Evolutionary conservation across 306 rosid species (phyloP).

Genomic region (Begonia loranthoides): DNA sequence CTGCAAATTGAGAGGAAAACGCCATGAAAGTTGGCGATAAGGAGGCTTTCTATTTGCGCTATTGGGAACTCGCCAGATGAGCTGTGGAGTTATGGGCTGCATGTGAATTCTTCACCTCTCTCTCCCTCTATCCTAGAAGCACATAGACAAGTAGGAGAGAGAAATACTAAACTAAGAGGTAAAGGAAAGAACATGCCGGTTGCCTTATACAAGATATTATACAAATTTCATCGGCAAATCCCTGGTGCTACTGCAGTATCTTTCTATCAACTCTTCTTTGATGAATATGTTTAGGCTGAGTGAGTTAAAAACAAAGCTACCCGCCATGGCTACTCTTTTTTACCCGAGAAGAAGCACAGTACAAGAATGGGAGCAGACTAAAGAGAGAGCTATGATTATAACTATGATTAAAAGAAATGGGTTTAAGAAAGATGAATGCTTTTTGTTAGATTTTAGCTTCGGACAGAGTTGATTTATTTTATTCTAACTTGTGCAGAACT

Average conservation of each 20-base stretch:
- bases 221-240: constrained; percentile 10
- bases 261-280: constrained; percentile 4
- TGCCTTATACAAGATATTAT: too few species aligned
- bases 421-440: too few species aligned
- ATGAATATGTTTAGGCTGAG: too few species aligned
- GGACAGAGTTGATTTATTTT: too few species aligned
- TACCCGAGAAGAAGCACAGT: constrained; percentile 14
- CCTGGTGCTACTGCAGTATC: constrained; percentile 8
- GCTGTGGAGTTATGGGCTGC: constrained; percentile 55
- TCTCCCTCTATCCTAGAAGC: constrained; percentile 6
- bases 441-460: too few species aligned
- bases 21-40: too few species aligned
- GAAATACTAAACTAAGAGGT: constrained; percentile 11
- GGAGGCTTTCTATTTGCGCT: too few species aligned
- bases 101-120: constrained; percentile 41
- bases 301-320: too few species aligned
- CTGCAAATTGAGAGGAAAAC: too few species aligned
- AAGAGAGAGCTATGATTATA: too few species aligned
- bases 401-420: too few species aligned
- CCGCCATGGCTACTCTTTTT: constrained; percentile 10
- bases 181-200: background rate
- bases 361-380: constrained; percentile 41
- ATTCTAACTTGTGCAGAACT: too few species aligned
- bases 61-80: constrained; percentile 27
- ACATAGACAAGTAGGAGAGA: constrained; percentile 2